Evolutionary conservation across 345 rosid genomes (phyloP).

Genomic region (Hypericum perforatum): DNA sequence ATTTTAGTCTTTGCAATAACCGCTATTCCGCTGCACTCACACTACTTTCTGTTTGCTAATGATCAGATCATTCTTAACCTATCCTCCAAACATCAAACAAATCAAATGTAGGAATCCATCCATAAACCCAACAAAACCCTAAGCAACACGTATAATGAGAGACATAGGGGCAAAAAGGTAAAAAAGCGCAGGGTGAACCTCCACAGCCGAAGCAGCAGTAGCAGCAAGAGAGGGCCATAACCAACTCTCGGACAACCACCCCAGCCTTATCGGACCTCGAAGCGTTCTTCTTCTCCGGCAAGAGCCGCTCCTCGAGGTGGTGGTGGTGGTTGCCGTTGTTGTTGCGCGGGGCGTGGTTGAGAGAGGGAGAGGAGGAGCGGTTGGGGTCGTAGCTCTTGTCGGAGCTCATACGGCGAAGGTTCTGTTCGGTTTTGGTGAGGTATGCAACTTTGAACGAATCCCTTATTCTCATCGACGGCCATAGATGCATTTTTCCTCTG

Average conservation of each 20-base stretch:
- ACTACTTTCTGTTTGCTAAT: too few relatives aligned
- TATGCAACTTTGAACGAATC: slow-evolving; percentile 50
- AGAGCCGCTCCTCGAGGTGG: slow-evolving; percentile 26
- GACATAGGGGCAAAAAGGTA: background rate
- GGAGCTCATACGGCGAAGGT: slow-evolving; percentile 39
- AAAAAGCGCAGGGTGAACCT: slow-evolving; percentile 20
- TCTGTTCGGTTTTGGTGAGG: slow-evolving; percentile 45
- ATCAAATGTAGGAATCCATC: too few relatives aligned
- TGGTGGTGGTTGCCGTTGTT: slow-evolving; percentile 12
- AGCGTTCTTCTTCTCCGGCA: slow-evolving; percentile 11
- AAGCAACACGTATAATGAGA: background rate
- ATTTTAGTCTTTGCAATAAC: too few relatives aligned
- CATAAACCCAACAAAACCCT: background rate
- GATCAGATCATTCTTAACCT: too few relatives aligned
- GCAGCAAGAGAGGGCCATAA: slow-evolving; percentile 38
- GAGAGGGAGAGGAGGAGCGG: too few relatives aligned
- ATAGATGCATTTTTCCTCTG: slow-evolving; percentile 45
- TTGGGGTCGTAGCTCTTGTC: slow-evolving; percentile 11
- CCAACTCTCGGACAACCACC: slow-evolving; percentile 22
- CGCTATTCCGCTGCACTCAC: too few relatives aligned
- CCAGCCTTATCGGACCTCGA: slow-evolving; percentile 7
- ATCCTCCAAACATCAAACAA: too few relatives aligned
- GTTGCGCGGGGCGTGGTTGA: too few relatives aligned
- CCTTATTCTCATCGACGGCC: slow-evolving; percentile 52
- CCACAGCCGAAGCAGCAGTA: slow-evolving; percentile 52